Conservation (phyloP, 208 protist species). For the Crithidia thermophila region DNA sequence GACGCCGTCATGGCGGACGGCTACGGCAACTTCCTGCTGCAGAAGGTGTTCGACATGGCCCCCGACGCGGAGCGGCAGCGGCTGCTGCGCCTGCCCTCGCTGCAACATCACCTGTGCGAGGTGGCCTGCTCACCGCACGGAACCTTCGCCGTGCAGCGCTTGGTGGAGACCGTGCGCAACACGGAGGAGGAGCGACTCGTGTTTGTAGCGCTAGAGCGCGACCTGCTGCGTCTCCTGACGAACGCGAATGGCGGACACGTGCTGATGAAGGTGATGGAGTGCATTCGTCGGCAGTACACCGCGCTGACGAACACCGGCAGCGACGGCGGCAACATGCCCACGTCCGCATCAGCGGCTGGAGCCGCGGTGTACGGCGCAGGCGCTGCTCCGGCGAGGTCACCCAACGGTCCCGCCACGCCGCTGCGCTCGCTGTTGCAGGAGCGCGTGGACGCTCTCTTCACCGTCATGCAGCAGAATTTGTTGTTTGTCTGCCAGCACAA, state of each 20-base stretch:
- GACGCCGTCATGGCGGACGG: constrained; percentile 94
- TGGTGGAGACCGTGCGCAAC: constrained; percentile 92
- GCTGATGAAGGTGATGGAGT: constrained; percentile 79
- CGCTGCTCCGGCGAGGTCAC: no score
- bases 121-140: constrained; percentile 88
- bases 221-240: constrained; percentile 85
- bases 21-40: constrained; percentile 98
- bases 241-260: constrained; percentile 98
- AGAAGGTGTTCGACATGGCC: constrained; percentile 90
- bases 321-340: not conserved
- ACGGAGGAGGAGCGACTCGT: constrained; percentile 76
- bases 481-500: constrained; percentile 45
- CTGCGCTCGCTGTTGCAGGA: constrained; percentile 23
- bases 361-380: no score
- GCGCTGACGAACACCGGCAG: not conserved
- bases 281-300: constrained; percentile 40
- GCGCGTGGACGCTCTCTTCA: constrained; percentile 42
- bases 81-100: constrained; percentile 54
- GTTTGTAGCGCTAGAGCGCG: constrained; percentile 38
- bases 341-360: no score
- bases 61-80: constrained; percentile 43
- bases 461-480: constrained; percentile 57
- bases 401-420: not conserved
- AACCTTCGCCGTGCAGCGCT: constrained; percentile 96
- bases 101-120: constrained; percentile 51